Evolutionary conservation across 805 yeast species (phyloP), one percentile per base, ranked within the genome.

Genomic region (Wickerhamiella slavikovae): DNA sequence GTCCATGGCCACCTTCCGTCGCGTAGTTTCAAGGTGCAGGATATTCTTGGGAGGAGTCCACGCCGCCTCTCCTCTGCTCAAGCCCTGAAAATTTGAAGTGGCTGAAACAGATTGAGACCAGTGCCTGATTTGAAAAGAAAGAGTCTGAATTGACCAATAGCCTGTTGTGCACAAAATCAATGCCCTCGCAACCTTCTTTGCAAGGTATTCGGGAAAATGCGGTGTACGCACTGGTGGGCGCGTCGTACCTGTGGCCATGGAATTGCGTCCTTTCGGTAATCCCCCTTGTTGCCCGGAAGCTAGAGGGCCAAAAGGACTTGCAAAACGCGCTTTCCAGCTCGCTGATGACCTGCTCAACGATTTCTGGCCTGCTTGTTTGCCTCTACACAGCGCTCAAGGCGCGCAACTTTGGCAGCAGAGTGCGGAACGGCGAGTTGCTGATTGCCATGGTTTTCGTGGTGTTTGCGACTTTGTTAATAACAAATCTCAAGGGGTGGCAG

Each of bases 241-340:
- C 79, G 10, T 74, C 93, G 1, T 58, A 75, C 14, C 58, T 85
- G 14, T 85, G 96, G 95, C 96, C 96, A 0, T 85, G 96, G 94
- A 89, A 85, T 57, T 71, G 89, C 40, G 73, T 83, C 38, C 52
- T 89, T 7, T 69, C 91, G 1, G 93, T 94, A 0, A 66, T 93
- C 0, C 74, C 75, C 6, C 82, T 79, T 51, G 79, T 80, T 43
- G 60, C 64, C 34, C 62, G 66, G 38, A 47, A 82, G 40, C 67
- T 85, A 37, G 52, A 50, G 13, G 55, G 47, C n/a, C 31, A 40
- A 27, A 42, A 41, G 9, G 25, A 28, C 9, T 51, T 54, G 14
- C 51, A 55, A 23, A 51, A 63, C 3, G 64, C 73, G 2, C 80
- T 77, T 48, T 66, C 83, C 2, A 71, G 89, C 13, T 68, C 89